phyloP scores from a whole-genome alignment of 2,329 filamentous ascomycete genomes.

The Chaetomium olivaceum region DNA sequence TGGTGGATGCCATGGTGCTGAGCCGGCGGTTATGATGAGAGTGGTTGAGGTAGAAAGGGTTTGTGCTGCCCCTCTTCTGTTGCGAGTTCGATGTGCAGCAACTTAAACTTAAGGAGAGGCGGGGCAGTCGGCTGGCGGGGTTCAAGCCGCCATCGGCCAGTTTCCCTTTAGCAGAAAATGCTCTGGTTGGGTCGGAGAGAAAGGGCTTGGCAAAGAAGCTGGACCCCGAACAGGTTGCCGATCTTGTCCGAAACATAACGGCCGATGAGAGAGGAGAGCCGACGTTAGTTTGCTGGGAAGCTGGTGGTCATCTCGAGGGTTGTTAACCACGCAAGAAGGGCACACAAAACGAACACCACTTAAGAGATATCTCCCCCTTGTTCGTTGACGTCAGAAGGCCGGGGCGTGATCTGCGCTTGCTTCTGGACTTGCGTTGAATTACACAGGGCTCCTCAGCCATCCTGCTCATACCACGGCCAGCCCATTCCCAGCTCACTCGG shows the following conservation, averaged over 20 bases:
- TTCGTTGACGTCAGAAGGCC: constrained; percentile 24
- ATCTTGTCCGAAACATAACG: constrained; percentile 22
- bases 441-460: not conserved
- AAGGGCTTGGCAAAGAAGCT: constrained; percentile 24
- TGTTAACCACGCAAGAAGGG: not conserved
- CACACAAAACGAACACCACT: not conserved
- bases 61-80: constrained; percentile 24
- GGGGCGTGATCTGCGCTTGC: not conserved
- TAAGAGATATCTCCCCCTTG: not conserved
- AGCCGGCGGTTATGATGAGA: constrained; percentile 24
- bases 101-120: constrained; percentile 19
- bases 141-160: constrained; percentile 23
- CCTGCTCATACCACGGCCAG: not conserved
- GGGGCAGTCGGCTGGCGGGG: constrained; percentile 28
- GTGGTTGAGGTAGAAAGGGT: constrained; percentile 24
- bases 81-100: constrained; percentile 5
- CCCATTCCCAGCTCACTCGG: constrained; percentile 6
- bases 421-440: not conserved
- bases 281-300: not conserved
- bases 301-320: not conserved
- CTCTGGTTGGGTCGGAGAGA: constrained; percentile 12
- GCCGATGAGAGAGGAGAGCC: not conserved
- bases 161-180: constrained; percentile 8
- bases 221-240: constrained; percentile 16
- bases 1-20: constrained; percentile 66